Evolutionary conservation across 2,329 filamentous ascomycete genomes (phyloP).

Genomic region (Diaporthe ampelina): DNA sequence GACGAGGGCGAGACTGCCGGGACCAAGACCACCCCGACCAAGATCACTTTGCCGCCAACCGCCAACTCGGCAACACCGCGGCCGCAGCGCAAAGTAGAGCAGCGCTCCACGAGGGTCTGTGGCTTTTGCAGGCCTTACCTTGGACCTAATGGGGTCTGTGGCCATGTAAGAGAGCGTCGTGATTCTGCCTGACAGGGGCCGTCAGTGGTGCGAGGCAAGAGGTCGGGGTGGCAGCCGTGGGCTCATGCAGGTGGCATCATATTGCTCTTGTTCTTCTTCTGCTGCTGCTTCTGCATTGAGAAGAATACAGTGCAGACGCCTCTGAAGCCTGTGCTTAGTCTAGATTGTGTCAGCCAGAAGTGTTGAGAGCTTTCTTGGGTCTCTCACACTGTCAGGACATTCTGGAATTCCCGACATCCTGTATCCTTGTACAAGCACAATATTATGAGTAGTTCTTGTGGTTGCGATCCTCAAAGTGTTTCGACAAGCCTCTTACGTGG

Average conservation of each 20-base stretch:
- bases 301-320: background rate
- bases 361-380: background rate
- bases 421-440: background rate
- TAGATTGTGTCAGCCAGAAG: background rate
- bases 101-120: background rate
- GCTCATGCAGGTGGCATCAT: background rate
- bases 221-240: background rate
- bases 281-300: no score
- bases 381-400: no score
- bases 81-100: background rate
- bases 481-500: background rate
- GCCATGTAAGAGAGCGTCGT: background rate
- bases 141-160: background rate
- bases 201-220: background rate
- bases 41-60: background rate
- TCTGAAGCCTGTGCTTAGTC: background rate
- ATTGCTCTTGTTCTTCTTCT: background rate
- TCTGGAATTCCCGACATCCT: background rate
- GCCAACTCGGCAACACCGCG: background rate
- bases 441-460: background rate
- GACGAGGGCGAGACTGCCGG: background rate
- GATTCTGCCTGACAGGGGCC: background rate
- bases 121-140: conserved; percentile 19
- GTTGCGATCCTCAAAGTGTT: background rate
- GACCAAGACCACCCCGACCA: no score